Evolutionary conservation across 23 red algal species (phyloP).

Genomic region (Porphyridium purpureum): DNA sequence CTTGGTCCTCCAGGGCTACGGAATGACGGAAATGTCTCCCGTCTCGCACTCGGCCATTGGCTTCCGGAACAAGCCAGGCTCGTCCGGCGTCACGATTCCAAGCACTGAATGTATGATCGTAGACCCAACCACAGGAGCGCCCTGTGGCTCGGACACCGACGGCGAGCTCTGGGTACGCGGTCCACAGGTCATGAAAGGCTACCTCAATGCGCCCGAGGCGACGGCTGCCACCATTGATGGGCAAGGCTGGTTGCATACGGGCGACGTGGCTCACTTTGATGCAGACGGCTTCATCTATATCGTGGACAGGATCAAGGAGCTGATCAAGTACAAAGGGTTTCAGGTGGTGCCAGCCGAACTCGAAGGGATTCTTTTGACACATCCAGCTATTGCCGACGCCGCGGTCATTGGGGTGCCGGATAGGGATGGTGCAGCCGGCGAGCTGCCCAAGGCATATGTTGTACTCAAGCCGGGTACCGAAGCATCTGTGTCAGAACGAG

Average conservation of each 20-base stretch:
- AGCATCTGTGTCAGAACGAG: not conserved
- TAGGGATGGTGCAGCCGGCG: not conserved
- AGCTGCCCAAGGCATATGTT: not conserved
- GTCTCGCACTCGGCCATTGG: not conserved
- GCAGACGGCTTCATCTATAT: constrained; percentile 6
- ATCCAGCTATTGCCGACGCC: constrained; percentile 4
- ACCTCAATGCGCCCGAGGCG: constrained; percentile 8
- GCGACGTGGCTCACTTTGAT: constrained; percentile 4
- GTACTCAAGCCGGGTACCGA: not conserved
- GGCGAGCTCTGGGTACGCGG: constrained; percentile 32
- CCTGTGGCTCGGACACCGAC: not conserved
- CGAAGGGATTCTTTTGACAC: constrained; percentile 5
- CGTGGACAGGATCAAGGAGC: constrained; percentile 8
- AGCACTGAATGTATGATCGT: constrained; percentile 8
- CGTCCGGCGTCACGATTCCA: constrained; percentile 1
- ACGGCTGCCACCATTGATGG: not conserved
- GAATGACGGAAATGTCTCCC: not conserved
- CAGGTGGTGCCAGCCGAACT: constrained; percentile 5
- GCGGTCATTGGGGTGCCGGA: constrained; percentile 11
- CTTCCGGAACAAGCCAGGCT: not conserved
- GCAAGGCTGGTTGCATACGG: constrained; percentile 15
- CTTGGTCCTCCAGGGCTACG: not conserved
- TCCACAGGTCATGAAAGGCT: constrained; percentile 40
- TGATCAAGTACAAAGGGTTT: constrained; percentile 7
- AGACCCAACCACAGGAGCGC: constrained; percentile 1